Percentiles rank a stretch among this genome's conserved stretches.
phyloP scores from a whole-genome alignment of 164 flowering plant genomes.

The Annona cherimola region DNA sequence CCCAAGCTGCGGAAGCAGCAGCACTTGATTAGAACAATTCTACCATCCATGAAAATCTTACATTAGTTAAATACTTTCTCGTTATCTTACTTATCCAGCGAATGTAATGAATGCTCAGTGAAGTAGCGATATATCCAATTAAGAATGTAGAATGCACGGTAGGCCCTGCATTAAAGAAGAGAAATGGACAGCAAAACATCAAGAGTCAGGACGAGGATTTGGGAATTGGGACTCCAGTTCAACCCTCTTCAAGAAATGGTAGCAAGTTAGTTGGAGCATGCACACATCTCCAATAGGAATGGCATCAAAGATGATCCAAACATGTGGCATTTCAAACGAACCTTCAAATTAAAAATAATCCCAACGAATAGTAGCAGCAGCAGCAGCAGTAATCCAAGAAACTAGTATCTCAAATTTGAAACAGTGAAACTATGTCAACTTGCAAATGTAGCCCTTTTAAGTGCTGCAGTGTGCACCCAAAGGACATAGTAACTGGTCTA shows the following conservation, averaged over 20 bases:
- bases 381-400: too few relatives aligned
- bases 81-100: constrained; percentile 68
- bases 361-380: too few relatives aligned
- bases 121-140: constrained; percentile 90
- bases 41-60: not conserved
- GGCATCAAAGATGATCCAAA: too few relatives aligned
- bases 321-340: too few relatives aligned
- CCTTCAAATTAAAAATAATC: too few relatives aligned
- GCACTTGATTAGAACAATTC: not conserved
- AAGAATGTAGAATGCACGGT: constrained; percentile 73
- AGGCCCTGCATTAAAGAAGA: constrained; percentile 51
- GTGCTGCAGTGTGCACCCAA: too few relatives aligned
- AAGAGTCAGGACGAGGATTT: not conserved
- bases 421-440: too few relatives aligned
- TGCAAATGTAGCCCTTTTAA: too few relatives aligned
- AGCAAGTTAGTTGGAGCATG: too few relatives aligned
- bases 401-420: too few relatives aligned
- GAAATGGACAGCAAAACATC: not conserved
- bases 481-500: too few relatives aligned
- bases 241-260: not conserved
- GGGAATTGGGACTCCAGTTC: not conserved
- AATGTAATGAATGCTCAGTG: constrained; percentile 48
- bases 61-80: not conserved
- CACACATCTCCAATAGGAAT: too few relatives aligned
- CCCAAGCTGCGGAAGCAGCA: constrained; percentile 40